Evolutionary conservation across 2,329 filamentous ascomycete genomes (phyloP), one percentile per base, ranked within the genome.

Genomic region (Epichloe festucae): DNA sequence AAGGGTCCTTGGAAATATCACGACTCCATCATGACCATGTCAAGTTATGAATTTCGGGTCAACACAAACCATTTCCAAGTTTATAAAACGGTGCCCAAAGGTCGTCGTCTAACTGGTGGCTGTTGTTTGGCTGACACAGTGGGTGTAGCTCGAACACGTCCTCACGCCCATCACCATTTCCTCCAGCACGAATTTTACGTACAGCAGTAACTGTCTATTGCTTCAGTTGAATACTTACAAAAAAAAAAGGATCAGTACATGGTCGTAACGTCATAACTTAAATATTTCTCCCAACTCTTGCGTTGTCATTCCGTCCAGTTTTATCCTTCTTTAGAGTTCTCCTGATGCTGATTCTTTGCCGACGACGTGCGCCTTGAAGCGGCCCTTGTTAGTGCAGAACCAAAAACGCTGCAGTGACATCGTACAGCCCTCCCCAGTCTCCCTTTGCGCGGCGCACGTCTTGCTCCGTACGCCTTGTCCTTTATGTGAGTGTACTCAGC

Each of bases 401-500:
- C 36, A 39, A 38, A 38, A 38, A 5, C 36, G 15, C 21, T 14
- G 10, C 12, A 23, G 6, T 27, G 11, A 31, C 23, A 44, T 44
- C 12, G 19, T n/a, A 27, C 31, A 23, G 12, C 11, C 19, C 41
- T 45, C 17, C 23, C 21, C 7, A 17, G 21, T 46, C n/a, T 27
- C 10, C n/a, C n/a, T 12, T 11, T 14, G n/a, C 31, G 31, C 2
- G 21, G 15, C 31, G 23, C 31, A 35, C 3, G 15, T 2, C 7
- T 31, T 10, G 27, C 27, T 31, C 1, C 8, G 27, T 3, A 10
- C 27, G 31, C 31, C 31, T 31, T 36, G 19, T 39, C 51, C 17
- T 54, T 73, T 62, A 87, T 46, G 83, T 88, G 57, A 87, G 68
- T 49, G 83, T 87, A 50, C 77, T 77, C 67, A 88, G 71, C 83